Percentiles rank a stretch among this genome's conserved stretches.
These are phyloP conservation scores for Discostella stelligeroides DNA, from an alignment of 108 stramenopile genomes.

Conservation along the genomic window DNA sequence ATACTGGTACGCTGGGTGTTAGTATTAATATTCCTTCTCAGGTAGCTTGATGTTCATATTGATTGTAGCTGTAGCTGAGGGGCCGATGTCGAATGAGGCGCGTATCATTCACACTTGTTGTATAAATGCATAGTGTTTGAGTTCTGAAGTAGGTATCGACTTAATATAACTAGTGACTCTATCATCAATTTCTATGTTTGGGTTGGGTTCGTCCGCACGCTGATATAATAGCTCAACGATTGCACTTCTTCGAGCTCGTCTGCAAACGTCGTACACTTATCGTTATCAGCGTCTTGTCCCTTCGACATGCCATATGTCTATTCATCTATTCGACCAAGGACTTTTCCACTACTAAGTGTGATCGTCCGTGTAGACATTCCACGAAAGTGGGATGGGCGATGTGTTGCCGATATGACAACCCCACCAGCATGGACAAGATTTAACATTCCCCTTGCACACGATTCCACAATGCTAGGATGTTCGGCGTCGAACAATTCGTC, in stretches of 20 bases:
- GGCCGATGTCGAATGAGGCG: background rate
- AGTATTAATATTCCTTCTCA: constrained; percentile 11
- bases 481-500: constrained; percentile 49
- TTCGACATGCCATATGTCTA: no score
- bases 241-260: no score
- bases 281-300: no score
- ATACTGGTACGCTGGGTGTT: constrained; percentile 32
- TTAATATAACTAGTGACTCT: no score
- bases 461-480: constrained; percentile 38
- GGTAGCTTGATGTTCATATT: background rate
- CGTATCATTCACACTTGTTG: no score
- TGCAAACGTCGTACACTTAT: no score
- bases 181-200: no score
- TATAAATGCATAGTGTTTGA: no score
- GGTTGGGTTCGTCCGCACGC: no score
- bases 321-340: constrained; percentile 21
- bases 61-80: background rate
- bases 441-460: constrained; percentile 31
- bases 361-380: constrained; percentile 30
- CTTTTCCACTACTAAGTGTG: constrained; percentile 48
- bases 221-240: no score
- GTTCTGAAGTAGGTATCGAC: no score
- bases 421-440: constrained; percentile 37
- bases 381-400: constrained; percentile 29
- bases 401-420: constrained; percentile 45